These are phyloP conservation scores for Fusarium secorum DNA, from an alignment of 2,329 filamentous ascomycete genomes.

Conservation along the genomic window DNA sequence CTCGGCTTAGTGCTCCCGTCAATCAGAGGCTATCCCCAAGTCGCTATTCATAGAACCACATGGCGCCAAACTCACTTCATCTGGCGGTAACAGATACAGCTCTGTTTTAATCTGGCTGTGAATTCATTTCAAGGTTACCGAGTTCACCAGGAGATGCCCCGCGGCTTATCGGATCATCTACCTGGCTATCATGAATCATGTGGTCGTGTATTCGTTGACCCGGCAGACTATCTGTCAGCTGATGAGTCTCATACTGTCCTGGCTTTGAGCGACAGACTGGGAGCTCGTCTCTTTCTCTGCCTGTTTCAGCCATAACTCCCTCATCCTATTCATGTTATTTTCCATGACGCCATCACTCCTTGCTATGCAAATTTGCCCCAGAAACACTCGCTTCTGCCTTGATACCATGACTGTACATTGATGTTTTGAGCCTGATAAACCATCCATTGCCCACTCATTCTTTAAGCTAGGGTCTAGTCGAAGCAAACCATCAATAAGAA, in stretches of 20 bases:
- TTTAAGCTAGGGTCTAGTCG: constrained; percentile 18
- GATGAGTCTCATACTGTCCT: background rate
- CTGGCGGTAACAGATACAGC: background rate
- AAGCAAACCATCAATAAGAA: constrained; percentile 15
- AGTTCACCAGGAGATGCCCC: background rate
- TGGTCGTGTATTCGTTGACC: background rate
- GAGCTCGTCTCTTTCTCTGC: background rate
- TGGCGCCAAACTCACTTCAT: background rate
- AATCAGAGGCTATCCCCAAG: background rate
- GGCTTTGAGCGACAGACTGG: background rate
- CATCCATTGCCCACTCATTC: background rate
- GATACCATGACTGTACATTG: background rate
- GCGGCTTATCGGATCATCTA: background rate
- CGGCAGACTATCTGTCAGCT: background rate
- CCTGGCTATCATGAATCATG: background rate
- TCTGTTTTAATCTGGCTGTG: background rate
- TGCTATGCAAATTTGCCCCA: constrained; percentile 38
- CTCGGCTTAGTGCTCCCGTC: background rate
- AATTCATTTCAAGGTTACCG: background rate
- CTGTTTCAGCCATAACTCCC: background rate
- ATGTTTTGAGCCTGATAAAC: background rate
- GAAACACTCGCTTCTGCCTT: constrained; percentile 18
- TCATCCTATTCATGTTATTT: constrained; percentile 1
- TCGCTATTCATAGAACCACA: constrained; percentile 3
- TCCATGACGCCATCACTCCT: constrained; percentile 40